Base-by-base conservation (phyloP, 176 grass and related monocot genomes). In the Puya raimondii region DNA sequence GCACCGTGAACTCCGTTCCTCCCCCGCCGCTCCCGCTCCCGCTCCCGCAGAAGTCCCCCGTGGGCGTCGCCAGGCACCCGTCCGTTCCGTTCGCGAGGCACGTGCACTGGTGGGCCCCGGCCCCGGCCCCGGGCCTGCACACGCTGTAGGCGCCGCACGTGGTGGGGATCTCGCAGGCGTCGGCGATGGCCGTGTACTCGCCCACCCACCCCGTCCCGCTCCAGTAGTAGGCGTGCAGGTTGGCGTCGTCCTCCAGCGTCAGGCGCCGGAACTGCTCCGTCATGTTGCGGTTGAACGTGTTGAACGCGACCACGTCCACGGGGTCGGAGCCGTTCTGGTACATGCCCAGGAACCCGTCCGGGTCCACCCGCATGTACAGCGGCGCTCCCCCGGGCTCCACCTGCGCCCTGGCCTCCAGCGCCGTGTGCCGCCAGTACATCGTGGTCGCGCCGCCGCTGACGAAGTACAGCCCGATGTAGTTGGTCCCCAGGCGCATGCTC, bases 211-310 rank as follows among this genome's bases (percentile, higher is more conserved):
- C 53, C 51, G 86, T 42, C 52, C 59, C 64, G 70, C 80, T 80
- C 89, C 89, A 97, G 83, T 86, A 92, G 72, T 92, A 92, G 49
- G 89, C 86, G 17, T 82, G 86, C 61, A 97, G 84, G 71, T 92
- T 97, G 64, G 82, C 82, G 11, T 88, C 80, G 22, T 75, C 56
- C 73, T 92, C 94, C 14, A 97, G 74, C 4, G 84, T 97, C 77
- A 97, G 65, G 75, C 94, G 94, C 69, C 86, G 83, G 70, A 97
- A 65, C 10, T 7, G 33, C 33, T 72, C 82, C 25, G 26, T 10
- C 49, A 87, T 65, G 29, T 66, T 74, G 6, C 74, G 76, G 81
- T 83, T 92, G 87, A 92, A 97, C 63, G 89, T 92, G 74, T 97
- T 79, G 74, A 93, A 97, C 2, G 89, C 48, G 47, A 85, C 66